These are phyloP conservation scores for Glycine tomentella DNA, from an alignment of 306 rosid genomes.

Conservation along the genomic window DNA sequence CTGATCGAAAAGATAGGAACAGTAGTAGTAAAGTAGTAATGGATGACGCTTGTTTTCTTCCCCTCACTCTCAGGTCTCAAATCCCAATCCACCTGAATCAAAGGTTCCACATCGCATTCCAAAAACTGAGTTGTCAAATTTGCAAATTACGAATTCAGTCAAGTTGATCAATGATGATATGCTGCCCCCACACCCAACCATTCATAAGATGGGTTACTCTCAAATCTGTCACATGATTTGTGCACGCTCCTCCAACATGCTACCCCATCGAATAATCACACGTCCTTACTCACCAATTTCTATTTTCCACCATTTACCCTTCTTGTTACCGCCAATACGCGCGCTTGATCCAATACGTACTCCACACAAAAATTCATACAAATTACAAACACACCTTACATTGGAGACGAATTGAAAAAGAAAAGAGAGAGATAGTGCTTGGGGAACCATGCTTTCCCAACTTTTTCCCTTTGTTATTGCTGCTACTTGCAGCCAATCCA, in stretches of 20 bases:
- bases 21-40: neutral
- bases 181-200: too few relatives aligned
- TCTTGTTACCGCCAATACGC: conserved; percentile 12
- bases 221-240: conserved; percentile 46
- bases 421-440: conserved; percentile 48
- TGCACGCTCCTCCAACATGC: conserved; percentile 44
- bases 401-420: neutral
- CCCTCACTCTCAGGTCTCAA: neutral
- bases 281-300: conserved; percentile 9
- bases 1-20: too few relatives aligned
- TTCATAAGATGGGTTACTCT: conserved; percentile 24
- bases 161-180: conserved; percentile 16
- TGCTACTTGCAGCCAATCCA: conserved; percentile 54
- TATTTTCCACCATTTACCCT: neutral
- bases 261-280: conserved; percentile 44
- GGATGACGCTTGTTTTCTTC: neutral
- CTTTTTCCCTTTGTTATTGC: conserved; percentile 44
- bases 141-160: conserved; percentile 30
- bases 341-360: conserved; percentile 45
- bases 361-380: neutral
- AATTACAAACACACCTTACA: neutral
- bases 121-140: conserved; percentile 26
- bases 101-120: conserved; percentile 33
- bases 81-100: conserved; percentile 22
- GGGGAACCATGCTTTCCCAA: conserved; percentile 46